Conservation (phyloP, 257 asterid genomes). For the Forsythia suspensa region DNA sequence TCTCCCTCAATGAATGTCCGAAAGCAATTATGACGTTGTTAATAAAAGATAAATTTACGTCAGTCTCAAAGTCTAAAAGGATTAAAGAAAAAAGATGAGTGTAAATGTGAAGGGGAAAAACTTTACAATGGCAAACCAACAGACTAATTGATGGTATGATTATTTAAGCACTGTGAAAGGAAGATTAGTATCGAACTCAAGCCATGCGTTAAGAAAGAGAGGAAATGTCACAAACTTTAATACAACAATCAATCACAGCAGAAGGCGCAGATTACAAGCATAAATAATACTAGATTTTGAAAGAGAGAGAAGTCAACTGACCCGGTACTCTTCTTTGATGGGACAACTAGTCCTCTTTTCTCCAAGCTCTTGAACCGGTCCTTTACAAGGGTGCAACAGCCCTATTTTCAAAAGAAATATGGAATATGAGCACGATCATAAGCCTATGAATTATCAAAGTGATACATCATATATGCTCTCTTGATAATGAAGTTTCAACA, state of each 20-base stretch:
- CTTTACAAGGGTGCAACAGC: constrained; percentile 85
- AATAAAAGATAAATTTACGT: too few relatives aligned
- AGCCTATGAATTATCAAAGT: background rate
- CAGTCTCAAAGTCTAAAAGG: background rate
- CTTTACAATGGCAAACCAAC: background rate
- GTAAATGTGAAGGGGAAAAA: background rate
- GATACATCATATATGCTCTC: background rate
- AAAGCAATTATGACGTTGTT: too few relatives aligned
- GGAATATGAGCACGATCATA: background rate
- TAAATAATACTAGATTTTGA: background rate
- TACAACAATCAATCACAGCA: constrained; percentile 7
- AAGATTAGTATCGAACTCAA: too few relatives aligned
- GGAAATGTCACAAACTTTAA: background rate
- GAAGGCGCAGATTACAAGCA: background rate
- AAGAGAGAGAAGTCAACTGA: constrained; percentile 27
- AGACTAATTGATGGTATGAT: background rate
- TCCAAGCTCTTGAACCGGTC: constrained; percentile 96
- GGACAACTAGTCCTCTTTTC: constrained; percentile 83
- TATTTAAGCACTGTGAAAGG: background rate
- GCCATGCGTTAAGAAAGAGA: background rate
- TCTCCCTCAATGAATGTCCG: too few relatives aligned
- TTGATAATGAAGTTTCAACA: background rate
- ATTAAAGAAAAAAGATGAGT: background rate
- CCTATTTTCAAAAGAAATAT: constrained; percentile 37
- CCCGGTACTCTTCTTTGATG: constrained; percentile 82